A percentile compares a stretch with the other conserved stretches of the same genome.
These are phyloP conservation scores for Aureobasidium pullulans DNA, from an alignment of 2,329 filamentous ascomycete genomes.

Conservation along the genomic window DNA sequence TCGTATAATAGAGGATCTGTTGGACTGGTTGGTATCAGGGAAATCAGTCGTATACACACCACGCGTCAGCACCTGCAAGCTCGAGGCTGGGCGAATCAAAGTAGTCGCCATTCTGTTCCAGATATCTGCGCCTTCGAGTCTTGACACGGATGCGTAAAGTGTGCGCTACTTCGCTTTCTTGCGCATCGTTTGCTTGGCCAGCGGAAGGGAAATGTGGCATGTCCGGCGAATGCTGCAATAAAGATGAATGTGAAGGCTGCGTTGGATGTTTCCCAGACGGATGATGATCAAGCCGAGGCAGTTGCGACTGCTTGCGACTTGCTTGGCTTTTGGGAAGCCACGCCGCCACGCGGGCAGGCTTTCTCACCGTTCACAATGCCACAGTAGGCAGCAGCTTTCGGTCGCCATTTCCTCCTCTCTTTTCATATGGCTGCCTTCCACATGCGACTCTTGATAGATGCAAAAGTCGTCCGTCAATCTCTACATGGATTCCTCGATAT, in stretches of 20 bases:
- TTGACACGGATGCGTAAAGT: constrained; percentile 50
- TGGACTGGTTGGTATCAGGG: constrained; percentile 13
- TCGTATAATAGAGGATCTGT: constrained; percentile 76
- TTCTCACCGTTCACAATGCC: constrained; percentile 3
- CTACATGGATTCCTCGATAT: neutral
- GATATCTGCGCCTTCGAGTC: constrained; percentile 71
- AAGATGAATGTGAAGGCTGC: neutral
- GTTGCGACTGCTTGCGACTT: constrained; percentile 3
- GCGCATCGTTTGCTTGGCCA: neutral
- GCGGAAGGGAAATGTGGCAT: constrained; percentile 13
- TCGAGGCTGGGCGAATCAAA: constrained; percentile 54
- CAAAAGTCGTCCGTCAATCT: neutral
- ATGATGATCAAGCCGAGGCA: constrained; percentile 6
- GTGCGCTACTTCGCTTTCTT: constrained; percentile 18
- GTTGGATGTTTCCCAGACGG: neutral
- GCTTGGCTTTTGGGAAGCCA: constrained; percentile 7
- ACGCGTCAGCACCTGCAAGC: constrained; percentile 44
- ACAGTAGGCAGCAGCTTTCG: constrained; percentile 13
- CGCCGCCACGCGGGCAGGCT: neutral
- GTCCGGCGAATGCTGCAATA: neutral
- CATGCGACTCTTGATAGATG: neutral
- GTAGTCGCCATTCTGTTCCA: constrained; percentile 66
- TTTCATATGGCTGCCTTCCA: constrained; percentile 12
- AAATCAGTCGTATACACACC: constrained; percentile 11
- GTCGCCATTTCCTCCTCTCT: neutral